Evolutionary conservation across 768 basidiomycete species (phyloP).

Genomic region (Chiua virens): DNA sequence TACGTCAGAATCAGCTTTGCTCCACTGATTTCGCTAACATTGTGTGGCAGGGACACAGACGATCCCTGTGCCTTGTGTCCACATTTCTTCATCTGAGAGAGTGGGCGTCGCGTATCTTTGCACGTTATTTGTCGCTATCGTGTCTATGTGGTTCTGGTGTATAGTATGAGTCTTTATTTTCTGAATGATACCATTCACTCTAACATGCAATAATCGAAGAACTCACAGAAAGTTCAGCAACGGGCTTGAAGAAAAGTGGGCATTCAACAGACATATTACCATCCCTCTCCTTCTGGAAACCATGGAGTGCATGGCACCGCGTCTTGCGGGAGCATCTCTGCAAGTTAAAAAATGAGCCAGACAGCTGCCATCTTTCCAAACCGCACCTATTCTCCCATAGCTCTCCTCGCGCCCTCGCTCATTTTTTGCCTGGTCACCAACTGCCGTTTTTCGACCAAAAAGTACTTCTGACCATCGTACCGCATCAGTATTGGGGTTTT

Average conservation of each 20-base stretch:
- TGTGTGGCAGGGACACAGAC: neutral
- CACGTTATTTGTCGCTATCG: neutral
- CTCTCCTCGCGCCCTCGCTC: constrained; percentile 39
- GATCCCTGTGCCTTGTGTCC: neutral
- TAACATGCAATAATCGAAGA: too few species aligned
- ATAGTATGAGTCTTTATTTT: neutral
- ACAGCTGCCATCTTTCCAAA: neutral
- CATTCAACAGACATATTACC: neutral
- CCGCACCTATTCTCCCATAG: constrained; percentile 39
- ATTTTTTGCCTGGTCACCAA: constrained; percentile 16
- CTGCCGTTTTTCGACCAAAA: constrained; percentile 37
- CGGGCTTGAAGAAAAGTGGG: too few species aligned
- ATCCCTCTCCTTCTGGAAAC: too few species aligned
- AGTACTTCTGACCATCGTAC: constrained; percentile 54
- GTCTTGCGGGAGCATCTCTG: neutral
- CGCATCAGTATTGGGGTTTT: constrained; percentile 12
- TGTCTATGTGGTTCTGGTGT: constrained; percentile 7
- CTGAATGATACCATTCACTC: neutral
- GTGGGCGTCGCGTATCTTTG: constrained; percentile 10
- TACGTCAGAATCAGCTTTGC: constrained; percentile 5
- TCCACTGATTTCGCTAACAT: neutral
- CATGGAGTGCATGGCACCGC: too few species aligned
- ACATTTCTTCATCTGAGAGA: neutral
- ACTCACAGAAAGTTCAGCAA: neutral
- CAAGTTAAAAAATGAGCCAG: neutral